Conservation (phyloP, 345 rosid genomes). For the Populus euphratica region DNA sequence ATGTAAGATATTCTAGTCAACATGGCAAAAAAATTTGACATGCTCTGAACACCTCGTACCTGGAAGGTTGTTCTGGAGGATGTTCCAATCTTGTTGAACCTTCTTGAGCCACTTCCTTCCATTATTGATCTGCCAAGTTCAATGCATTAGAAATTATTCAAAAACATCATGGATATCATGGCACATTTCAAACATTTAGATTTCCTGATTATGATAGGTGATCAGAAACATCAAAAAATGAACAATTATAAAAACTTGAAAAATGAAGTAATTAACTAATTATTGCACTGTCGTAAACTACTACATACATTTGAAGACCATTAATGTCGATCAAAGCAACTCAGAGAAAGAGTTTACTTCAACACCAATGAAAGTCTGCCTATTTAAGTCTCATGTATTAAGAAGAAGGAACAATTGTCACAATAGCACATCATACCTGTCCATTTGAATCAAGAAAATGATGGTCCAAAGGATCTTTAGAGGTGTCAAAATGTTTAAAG, state of each 20-base stretch:
- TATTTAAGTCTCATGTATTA: neutral
- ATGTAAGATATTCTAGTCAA: neutral
- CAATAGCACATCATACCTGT: constrained; percentile 44
- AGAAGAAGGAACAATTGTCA: neutral
- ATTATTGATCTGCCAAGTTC: constrained; percentile 52
- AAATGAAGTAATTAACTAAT: neutral
- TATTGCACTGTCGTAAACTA: neutral
- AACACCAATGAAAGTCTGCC: neutral
- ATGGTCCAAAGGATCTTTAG: constrained; percentile 80
- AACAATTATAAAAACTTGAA: neutral
- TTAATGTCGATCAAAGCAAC: neutral
- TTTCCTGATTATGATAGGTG: neutral
- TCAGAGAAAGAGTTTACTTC: neutral
- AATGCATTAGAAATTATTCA: neutral
- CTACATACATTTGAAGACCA: neutral
- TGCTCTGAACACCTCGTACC: constrained; percentile 45
- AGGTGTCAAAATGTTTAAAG: constrained; percentile 73
- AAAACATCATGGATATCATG: neutral
- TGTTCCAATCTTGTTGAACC: constrained; percentile 96
- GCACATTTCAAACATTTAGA: neutral
- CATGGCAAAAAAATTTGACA: constrained; percentile 3
- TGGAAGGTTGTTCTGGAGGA: constrained; percentile 93
- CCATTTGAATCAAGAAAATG: constrained; percentile 59
- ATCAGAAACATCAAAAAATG: neutral
- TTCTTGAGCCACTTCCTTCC: constrained; percentile 91